These are phyloP conservation scores for Talaromyces sp. DNA, from an alignment of 2,329 filamentous ascomycete species.

Conservation along the genomic window DNA sequence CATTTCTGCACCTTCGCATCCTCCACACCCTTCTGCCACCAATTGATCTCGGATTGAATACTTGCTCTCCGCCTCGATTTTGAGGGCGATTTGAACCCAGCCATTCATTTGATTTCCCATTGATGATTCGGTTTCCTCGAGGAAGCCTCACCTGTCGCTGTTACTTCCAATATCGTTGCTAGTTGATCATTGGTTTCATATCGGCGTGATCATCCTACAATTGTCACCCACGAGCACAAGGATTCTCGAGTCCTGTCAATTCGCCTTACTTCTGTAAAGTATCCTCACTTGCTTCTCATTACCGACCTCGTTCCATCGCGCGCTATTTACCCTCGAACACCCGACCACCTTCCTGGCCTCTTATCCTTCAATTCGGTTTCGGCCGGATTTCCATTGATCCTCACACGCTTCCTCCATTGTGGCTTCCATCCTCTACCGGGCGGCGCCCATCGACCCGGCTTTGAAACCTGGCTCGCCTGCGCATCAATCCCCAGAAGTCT, in stretches of 20 bases:
- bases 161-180: neutral
- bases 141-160: constrained; percentile 1
- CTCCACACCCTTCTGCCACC: neutral
- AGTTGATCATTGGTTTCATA: neutral
- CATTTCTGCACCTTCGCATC: constrained; percentile 18
- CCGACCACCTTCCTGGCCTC: constrained; percentile 4
- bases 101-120: constrained; percentile 8
- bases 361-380: constrained; percentile 33
- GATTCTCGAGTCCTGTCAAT: neutral
- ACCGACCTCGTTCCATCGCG: neutral
- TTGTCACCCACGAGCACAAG: neutral
- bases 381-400: constrained; percentile 38
- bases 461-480: constrained; percentile 51
- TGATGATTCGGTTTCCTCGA: constrained; percentile 4
- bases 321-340: neutral
- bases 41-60: neutral
- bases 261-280: neutral
- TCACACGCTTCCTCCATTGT: constrained; percentile 60
- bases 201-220: neutral
- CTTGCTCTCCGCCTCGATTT: constrained; percentile 1
- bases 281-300: neutral
- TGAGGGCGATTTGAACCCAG: neutral
- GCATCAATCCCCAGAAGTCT: constrained; percentile 35
- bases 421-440: constrained; percentile 61
- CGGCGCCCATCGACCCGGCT: constrained; percentile 58